A percentile compares a stretch with the other conserved stretches of the same genome.
Conservation (phyloP, 805 yeast species). For the Kodamaea kaohsiungensis region DNA sequence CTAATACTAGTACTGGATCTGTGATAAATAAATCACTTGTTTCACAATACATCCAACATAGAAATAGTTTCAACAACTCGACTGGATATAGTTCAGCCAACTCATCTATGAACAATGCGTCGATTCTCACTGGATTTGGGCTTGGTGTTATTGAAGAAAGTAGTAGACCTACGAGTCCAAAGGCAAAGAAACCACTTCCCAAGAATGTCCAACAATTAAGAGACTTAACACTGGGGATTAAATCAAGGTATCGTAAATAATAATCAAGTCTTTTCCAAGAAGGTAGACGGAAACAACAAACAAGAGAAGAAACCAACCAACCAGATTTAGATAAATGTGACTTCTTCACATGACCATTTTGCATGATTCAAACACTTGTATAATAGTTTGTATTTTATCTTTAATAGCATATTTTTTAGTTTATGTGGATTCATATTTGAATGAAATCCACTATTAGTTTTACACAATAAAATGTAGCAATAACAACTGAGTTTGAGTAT, state of each 20-base stretch:
- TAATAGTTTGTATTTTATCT: constrained; percentile 5
- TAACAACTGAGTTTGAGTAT: no score
- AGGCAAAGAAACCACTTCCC: constrained; percentile 17
- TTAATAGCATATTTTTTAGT: constrained; percentile 3
- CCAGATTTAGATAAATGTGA: neutral
- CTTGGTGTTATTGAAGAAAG: constrained; percentile 40
- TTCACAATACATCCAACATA: constrained; percentile 13
- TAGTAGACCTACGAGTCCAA: constrained; percentile 32
- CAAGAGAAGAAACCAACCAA: neutral
- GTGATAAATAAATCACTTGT: constrained; percentile 13
- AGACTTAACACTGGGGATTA: constrained; percentile 21
- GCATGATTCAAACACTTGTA: constrained; percentile 4
- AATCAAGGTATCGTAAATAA: constrained; percentile 10
- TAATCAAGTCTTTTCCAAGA: no score
- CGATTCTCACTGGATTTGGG: constrained; percentile 37
- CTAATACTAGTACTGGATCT: neutral
- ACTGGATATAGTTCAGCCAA: constrained; percentile 12
- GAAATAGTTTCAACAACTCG: constrained; percentile 9
- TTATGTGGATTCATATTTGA: neutral
- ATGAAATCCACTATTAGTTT: no score
- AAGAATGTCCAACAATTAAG: constrained; percentile 24
- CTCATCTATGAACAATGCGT: constrained; percentile 23
- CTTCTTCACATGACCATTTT: neutral
- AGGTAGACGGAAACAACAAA: no score
- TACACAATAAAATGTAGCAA: no score